These are phyloP conservation scores for Hypoxylon sp. DNA, from an alignment of 2,329 filamentous ascomycete genomes.

Conservation along the genomic window DNA sequence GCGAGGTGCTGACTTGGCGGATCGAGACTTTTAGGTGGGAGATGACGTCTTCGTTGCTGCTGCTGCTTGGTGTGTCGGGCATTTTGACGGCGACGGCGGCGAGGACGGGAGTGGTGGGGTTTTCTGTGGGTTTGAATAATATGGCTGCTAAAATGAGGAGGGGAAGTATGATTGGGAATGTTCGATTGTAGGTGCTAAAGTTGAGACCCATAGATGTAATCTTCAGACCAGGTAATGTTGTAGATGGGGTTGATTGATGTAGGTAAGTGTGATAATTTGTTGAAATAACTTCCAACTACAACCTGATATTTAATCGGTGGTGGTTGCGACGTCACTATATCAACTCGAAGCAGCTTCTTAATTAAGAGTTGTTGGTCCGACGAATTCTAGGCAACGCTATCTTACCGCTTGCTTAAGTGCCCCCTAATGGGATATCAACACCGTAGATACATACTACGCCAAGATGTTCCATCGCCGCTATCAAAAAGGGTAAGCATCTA, in stretches of 20 bases:
- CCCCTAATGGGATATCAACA: conserved; percentile 1
- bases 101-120: conserved; percentile 6
- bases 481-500: conserved; percentile 23
- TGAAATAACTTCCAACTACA: too few species aligned
- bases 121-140: conserved; percentile 30
- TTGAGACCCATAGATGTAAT: conserved; percentile 11
- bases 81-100: conserved; percentile 29
- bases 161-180: conserved; percentile 30
- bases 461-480: conserved; percentile 16
- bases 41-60: too few species aligned
- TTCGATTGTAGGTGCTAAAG: conserved; percentile 6
- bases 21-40: conserved; percentile 44
- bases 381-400: conserved; percentile 4
- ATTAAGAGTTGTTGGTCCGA: conserved; percentile 15
- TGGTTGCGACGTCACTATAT: conserved; percentile 22
- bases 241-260: not conserved
- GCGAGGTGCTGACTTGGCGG: conserved; percentile 39
- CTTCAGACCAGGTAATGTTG: too few species aligned
- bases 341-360: conserved; percentile 21
- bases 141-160: conserved; percentile 24
- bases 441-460: conserved; percentile 24
- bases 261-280: too few species aligned
- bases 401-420: conserved; percentile 15
- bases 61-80: conserved; percentile 30
- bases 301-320: conserved; percentile 9